Base-by-base conservation (phyloP, 139 green algal genomes). In the Coccomyxa sp. region DNA sequence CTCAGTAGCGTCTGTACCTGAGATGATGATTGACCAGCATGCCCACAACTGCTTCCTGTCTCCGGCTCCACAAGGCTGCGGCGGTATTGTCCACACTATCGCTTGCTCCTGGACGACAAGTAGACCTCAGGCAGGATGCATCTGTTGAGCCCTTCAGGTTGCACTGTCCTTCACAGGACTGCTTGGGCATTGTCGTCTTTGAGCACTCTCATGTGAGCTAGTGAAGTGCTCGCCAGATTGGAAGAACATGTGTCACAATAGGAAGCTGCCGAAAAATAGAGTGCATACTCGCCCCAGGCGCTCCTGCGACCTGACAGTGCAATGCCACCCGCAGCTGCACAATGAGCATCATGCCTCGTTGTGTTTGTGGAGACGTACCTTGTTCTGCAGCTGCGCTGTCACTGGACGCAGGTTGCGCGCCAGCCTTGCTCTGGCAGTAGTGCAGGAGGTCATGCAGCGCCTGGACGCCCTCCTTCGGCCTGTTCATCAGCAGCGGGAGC, bases 401-500 rank as follows among this genome's bases (percentile, higher is more conserved):
- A 36, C 50, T 36, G 9, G 58, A 24, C 12, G 38, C 7, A 9
- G 39, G 18, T 4, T n/a, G 27, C 5, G 39, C 71, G 39, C 27
- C 33, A 35, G n/a, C 64, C 44, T 81, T 33, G 37, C 41, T 74
- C n/a, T 33, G 18, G 41, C 83, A 87, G 36, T 58, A 78, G 14
- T 83, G 55, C 55, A 87, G 74, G 44, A 87, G 80, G 18, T 39
- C 10, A 31, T 83, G 77, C 73, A 79, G 75, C 9, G 29, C 31
- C 24, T 83, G 68, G 2, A 81, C 36, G 2, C 33, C 31, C 39
- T 70, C 82, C n/a, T 54, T n/a, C 39, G 68, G 40, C 35, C 36
- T 29, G 5, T 78, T 78, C 68, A 69, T 34, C 18, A 44, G 37
- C 22, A 34, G 73, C 16, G 70, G 70, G 35, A 81, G 33, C 36